Base-by-base conservation (phyloP, 805 yeast species). In the Metschnikowia lachancei region DNA sequence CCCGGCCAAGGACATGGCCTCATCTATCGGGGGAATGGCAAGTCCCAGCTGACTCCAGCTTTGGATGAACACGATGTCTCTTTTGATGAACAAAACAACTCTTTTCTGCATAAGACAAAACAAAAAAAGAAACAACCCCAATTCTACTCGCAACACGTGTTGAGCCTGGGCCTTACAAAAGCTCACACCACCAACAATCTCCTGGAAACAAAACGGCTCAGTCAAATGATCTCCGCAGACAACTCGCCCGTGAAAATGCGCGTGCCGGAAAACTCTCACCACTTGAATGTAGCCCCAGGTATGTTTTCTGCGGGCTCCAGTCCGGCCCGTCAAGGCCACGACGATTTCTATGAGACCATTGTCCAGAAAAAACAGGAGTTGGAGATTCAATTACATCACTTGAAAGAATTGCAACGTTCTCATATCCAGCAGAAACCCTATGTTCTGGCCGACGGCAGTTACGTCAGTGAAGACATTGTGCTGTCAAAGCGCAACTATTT, bases 361-460 rank as follows among this genome's bases (percentile, higher is more conserved):
- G 58, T 65, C 2, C 54, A 55, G 33, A 69, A 66, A 52, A 63
- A 66, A 45, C 71, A 65, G 35, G 72, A 67, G 53, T 62, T 72
- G 39, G 75, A 72, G 50, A 39, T 63, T 53, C 75, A 70, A 51
- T 58, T 72, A 36, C 62, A 63, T 32, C 66, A 64, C 30, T 58
- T 69, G 46, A 63, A 59, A 38, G 57, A 61, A 24, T 56, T 68
- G 53, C 71, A 69, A 47, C 57, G 48, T 13, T 38, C 45, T 7
- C 56, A 53, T 19, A 28, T 38, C 37, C 50, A 42, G 29, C 48
- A 39, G 32, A 40, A 38, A 16, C 45, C 17, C 5, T 35, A 39
- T 16, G 13, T 26, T 2, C 54, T 47, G 54, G 49, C 45, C 31
- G 68, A 67, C 35, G 63, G 67, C 16, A 53, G 62, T 24, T 67